Evolutionary conservation across 148 eudicot species (phyloP).

Genomic region (Euryodendron excelsum): DNA sequence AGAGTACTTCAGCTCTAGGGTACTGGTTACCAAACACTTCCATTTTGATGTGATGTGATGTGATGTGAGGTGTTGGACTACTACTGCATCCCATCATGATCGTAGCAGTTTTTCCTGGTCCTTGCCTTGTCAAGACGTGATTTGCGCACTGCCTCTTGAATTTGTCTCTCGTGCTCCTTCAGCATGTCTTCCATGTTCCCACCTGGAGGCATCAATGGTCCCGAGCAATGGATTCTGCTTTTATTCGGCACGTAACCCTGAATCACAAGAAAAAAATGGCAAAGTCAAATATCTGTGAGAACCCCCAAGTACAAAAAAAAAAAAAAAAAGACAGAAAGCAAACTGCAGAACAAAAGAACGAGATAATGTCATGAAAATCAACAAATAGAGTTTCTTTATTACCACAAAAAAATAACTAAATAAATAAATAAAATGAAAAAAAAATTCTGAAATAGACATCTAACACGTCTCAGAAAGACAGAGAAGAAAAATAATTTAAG

Average conservation of each 20-base stretch:
- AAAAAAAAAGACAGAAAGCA: neutral
- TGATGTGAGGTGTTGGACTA: no score
- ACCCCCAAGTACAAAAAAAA: no score
- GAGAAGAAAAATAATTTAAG: no score
- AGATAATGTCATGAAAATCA: neutral
- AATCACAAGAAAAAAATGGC: neutral
- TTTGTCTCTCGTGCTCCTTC: constrained; percentile 65
- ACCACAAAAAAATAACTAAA: neutral
- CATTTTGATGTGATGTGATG: neutral
- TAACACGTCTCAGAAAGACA: no score
- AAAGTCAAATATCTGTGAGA: constrained; percentile 1
- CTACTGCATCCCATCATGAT: neutral
- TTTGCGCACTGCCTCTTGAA: constrained; percentile 68
- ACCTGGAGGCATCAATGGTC: constrained; percentile 65
- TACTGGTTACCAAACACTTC: neutral
- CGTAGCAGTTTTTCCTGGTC: constrained; percentile 12
- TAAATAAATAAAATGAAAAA: neutral
- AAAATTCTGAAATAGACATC: neutral
- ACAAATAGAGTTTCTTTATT: no score
- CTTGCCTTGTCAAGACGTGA: constrained; percentile 39
- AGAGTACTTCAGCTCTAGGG: no score
- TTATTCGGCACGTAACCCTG: constrained; percentile 47
- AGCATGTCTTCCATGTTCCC: constrained; percentile 74
- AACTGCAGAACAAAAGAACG: neutral
- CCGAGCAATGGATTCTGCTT: constrained; percentile 53